These are phyloP conservation scores for Uronychia setigera DNA, from an alignment of 73 alveolate species.

Conservation along the genomic window DNA sequence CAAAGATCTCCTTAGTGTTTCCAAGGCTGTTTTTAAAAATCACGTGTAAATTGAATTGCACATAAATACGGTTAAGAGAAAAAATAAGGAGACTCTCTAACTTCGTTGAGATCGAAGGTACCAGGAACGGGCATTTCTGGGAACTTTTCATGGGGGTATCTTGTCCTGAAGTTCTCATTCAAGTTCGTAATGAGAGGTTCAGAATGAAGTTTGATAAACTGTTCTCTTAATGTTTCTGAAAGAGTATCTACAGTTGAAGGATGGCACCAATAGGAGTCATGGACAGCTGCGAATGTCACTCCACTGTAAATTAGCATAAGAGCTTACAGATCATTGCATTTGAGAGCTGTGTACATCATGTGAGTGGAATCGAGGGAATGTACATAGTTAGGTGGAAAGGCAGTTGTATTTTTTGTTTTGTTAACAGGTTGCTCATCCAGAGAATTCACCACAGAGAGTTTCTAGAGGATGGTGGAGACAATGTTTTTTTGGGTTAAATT, in stretches of 20 bases:
- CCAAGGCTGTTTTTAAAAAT: too few species aligned
- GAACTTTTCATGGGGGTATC: constrained; percentile 82
- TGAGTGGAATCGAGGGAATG: constrained; percentile 95
- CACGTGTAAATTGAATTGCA: too few species aligned
- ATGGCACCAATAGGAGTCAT: constrained; percentile 93
- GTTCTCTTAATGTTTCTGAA: constrained; percentile 69
- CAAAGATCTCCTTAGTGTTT: too few species aligned
- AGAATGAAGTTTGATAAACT: constrained; percentile 76
- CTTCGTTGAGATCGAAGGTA: constrained; percentile 54
- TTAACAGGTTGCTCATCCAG: constrained; percentile 76
- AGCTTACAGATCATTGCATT: constrained; percentile 56
- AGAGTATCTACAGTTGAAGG: constrained; percentile 79
- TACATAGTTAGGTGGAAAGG: constrained; percentile 93
- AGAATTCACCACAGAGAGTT: constrained; percentile 27
- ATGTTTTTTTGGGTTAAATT: constrained; percentile 25
- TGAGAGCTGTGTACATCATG: constrained; percentile 89
- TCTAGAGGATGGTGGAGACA: constrained; percentile 41
- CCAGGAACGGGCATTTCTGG: constrained; percentile 87
- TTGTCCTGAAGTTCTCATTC: constrained; percentile 59
- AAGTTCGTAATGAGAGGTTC: constrained; percentile 78
- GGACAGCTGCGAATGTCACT: constrained; percentile 93
- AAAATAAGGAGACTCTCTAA: constrained; percentile 53
- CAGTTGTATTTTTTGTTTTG: constrained; percentile 83
- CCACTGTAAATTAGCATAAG: constrained; percentile 13
- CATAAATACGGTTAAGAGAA: constrained; percentile 39